Evolutionary conservation across 768 basidiomycete genomes (phyloP).

Genomic region (Pluteus cervinus): DNA sequence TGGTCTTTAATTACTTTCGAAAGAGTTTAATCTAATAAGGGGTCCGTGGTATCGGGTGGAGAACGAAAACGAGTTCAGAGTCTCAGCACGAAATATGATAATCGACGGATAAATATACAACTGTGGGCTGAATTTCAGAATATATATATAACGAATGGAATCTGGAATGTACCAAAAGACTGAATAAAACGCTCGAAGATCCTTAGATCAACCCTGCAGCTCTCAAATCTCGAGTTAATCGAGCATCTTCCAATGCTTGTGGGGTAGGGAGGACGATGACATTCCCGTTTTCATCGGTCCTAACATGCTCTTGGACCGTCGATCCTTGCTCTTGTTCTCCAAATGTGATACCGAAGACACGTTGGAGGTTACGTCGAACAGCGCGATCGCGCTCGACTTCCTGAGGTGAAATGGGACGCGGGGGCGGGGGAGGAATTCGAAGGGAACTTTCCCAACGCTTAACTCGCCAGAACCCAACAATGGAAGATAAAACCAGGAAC

Average conservation of each 20-base stretch:
- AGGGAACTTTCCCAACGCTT: slow-evolving; percentile 81
- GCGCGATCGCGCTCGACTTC: slow-evolving; percentile 46
- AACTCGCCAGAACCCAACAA: slow-evolving; percentile 78
- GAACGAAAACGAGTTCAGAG: slow-evolving; percentile 1
- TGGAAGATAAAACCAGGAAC: slow-evolving; percentile 84
- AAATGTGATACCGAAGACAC: slow-evolving; percentile 43
- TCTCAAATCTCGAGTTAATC: slow-evolving; percentile 42
- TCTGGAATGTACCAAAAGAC: slow-evolving; percentile 1
- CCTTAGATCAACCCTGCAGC: slow-evolving; percentile 49
- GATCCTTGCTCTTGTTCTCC: slow-evolving; percentile 22
- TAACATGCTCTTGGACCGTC: slow-evolving; percentile 4
- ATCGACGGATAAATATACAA: slow-evolving; percentile 2
- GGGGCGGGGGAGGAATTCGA: slow-evolving; percentile 29
- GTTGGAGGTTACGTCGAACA: slow-evolving; percentile 45
- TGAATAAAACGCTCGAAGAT: slow-evolving; percentile 5
- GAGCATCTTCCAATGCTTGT: slow-evolving; percentile 33
- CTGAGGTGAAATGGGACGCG: slow-evolving; percentile 34
- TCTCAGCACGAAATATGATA: neutral
- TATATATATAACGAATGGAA: neutral
- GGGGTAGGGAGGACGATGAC: slow-evolving; percentile 21
- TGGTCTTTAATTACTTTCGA: slow-evolving; percentile 61
- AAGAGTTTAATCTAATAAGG: slow-evolving; percentile 13
- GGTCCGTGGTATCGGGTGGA: neutral
- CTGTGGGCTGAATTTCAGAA: slow-evolving; percentile 1
- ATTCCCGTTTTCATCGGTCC: slow-evolving; percentile 18